These are phyloP conservation scores for Cunninghamia lanceolata DNA, from an alignment of 75 land plant species.

Conservation along the genomic window DNA sequence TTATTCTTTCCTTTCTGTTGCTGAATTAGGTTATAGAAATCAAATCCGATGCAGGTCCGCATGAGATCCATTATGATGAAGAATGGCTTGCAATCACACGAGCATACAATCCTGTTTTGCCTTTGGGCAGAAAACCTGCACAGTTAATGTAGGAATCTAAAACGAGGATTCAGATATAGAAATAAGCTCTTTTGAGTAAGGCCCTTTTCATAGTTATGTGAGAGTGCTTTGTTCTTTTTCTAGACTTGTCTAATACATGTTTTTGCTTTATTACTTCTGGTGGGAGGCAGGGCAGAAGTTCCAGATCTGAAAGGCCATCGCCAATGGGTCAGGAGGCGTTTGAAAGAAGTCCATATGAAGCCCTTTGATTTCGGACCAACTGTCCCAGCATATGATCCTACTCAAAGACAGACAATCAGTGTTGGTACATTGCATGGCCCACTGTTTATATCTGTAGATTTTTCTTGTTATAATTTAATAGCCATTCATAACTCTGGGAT, in stretches of 20 bases:
- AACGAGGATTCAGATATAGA: background rate
- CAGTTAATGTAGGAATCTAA: conserved; percentile 31
- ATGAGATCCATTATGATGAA: conserved; percentile 83
- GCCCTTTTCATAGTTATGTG: background rate
- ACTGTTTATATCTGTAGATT: background rate
- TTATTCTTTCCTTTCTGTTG: conserved; percentile 1
- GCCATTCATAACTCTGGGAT: too few relatives aligned
- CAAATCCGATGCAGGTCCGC: conserved; percentile 65
- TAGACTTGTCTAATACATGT: background rate
- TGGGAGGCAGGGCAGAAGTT: conserved; percentile 25
- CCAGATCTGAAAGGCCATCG: conserved; percentile 49
- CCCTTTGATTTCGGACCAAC: conserved; percentile 69
- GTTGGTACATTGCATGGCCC: background rate
- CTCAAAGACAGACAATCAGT: conserved; percentile 3
- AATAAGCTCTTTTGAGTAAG: background rate
- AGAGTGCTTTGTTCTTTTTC: background rate
- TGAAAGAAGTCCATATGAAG: conserved; percentile 44
- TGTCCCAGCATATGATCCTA: conserved; percentile 49
- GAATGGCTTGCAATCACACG: conserved; percentile 95
- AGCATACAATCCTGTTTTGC: conserved; percentile 64
- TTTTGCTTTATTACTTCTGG: background rate
- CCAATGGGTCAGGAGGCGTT: conserved; percentile 54
- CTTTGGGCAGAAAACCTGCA: conserved; percentile 38
- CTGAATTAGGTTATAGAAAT: conserved; percentile 65
- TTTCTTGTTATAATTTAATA: too few relatives aligned